Percentiles rank a stretch among this genome's conserved stretches.
Conservation (phyloP, 352 stramenopile species). For the Phytophthora hibernalis region DNA sequence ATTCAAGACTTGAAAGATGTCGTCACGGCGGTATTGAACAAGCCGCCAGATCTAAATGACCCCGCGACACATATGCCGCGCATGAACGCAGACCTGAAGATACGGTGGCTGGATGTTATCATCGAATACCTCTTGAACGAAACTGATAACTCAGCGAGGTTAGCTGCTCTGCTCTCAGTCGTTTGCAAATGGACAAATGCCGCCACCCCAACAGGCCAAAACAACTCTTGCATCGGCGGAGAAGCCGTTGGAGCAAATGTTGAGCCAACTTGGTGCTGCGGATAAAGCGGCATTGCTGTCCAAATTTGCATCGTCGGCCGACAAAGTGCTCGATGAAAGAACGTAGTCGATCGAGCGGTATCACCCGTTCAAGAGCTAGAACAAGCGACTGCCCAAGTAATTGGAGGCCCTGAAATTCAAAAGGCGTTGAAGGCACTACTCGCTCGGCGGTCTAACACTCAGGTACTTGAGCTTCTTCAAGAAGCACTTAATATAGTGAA, state of each 20-base stretch:
- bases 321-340: not conserved
- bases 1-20: slow-evolving; percentile 33
- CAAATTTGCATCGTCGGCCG: slow-evolving; percentile 18
- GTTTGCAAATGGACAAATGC: slow-evolving; percentile 54
- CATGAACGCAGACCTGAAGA: slow-evolving; percentile 67
- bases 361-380: slow-evolving; percentile 48
- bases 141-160: slow-evolving; percentile 50
- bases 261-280: slow-evolving; percentile 34
- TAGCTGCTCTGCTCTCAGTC: slow-evolving; percentile 48
- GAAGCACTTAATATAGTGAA: slow-evolving; percentile 12
- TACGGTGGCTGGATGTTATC: slow-evolving; percentile 67
- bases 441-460: slow-evolving; percentile 39
- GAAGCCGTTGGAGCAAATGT: slow-evolving; percentile 33
- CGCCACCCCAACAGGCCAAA: slow-evolving; percentile 8
- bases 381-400: not conserved
- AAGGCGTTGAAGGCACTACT: slow-evolving; percentile 51
- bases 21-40: slow-evolving; percentile 15
- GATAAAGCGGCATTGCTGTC: slow-evolving; percentile 43
- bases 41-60: slow-evolving; percentile 36
- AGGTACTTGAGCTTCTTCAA: slow-evolving; percentile 53
- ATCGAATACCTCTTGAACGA: slow-evolving; percentile 49
- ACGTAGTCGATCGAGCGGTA: slow-evolving; percentile 31
- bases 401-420: slow-evolving; percentile 31
- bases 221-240: slow-evolving; percentile 30
- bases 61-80: slow-evolving; percentile 32